phyloP scores from a whole-genome alignment of 495 filamentous ascomycete genomes.

The Aspergillus ostianus region DNA sequence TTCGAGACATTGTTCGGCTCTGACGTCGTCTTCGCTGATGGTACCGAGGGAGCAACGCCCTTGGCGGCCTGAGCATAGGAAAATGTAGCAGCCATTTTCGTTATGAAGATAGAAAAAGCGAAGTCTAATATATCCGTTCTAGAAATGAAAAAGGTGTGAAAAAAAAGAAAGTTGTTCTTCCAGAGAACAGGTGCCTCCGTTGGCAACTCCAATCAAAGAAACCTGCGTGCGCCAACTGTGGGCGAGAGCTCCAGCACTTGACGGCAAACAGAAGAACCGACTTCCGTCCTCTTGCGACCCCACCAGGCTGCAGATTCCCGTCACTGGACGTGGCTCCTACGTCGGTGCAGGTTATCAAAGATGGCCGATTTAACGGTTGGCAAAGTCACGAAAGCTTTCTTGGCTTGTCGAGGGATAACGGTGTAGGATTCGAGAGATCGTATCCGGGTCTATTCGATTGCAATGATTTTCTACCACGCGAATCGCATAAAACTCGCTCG shows the following conservation, averaged over 20 bases:
- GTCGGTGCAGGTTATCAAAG: constrained; percentile 8
- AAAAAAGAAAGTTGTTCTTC: constrained; percentile 26
- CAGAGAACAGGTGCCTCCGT: constrained; percentile 28
- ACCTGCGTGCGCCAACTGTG: constrained; percentile 20
- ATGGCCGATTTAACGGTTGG: constrained; percentile 5
- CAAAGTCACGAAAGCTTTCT: constrained; percentile 7
- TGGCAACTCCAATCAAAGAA: constrained; percentile 25
- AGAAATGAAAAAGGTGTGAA: constrained; percentile 7
- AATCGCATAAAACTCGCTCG: constrained; percentile 26
- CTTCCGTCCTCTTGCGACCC: constrained; percentile 33
- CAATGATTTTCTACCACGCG: constrained; percentile 24
- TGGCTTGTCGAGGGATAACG: neutral
- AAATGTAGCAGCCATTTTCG: constrained; percentile 53
- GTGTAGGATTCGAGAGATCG: neutral
- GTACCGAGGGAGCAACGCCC: constrained; percentile 53
- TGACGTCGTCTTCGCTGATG: constrained; percentile 35
- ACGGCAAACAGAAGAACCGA: constrained; percentile 27
- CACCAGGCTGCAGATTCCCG: constrained; percentile 31
- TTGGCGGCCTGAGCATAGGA: constrained; percentile 97
- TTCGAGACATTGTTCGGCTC: constrained; percentile 31
- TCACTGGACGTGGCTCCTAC: constrained; percentile 26
- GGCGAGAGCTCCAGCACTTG: constrained; percentile 29
- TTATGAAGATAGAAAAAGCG: constrained; percentile 5
- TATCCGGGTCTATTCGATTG: constrained; percentile 3
- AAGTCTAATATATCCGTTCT: constrained; percentile 23